Evolutionary conservation across 1,284 basidiomycete species (phyloP).

Genomic region (Mycena sp.): DNA sequence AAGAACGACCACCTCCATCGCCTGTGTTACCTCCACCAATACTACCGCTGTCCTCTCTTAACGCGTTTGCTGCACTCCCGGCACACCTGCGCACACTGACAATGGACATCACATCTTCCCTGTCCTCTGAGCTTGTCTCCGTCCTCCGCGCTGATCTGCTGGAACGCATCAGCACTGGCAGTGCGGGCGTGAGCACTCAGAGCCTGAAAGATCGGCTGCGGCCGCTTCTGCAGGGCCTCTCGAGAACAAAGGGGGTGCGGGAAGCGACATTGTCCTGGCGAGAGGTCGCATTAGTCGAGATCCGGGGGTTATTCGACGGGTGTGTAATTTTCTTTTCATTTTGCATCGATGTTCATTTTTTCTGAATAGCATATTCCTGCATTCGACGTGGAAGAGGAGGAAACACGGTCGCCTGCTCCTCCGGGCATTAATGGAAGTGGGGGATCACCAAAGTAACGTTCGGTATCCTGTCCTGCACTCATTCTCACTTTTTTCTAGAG

Average conservation of each 20-base stretch:
- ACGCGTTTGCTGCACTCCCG: constrained; percentile 78
- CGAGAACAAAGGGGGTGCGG: constrained; percentile 79
- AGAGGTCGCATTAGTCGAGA: constrained; percentile 74
- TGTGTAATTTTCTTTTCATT: constrained; percentile 42
- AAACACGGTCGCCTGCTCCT: constrained; percentile 40
- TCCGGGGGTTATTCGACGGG: constrained; percentile 71
- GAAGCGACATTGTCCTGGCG: constrained; percentile 81
- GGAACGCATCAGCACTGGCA: constrained; percentile 55
- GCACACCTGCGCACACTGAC: constrained; percentile 71
- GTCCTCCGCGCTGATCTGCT: constrained; percentile 77
- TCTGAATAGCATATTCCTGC: constrained; percentile 63
- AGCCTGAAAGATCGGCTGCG: constrained; percentile 68
- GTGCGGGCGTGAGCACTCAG: constrained; percentile 40
- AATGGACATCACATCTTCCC: constrained; percentile 76
- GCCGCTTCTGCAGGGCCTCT: constrained; percentile 80
- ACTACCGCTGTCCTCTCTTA: constrained; percentile 67
- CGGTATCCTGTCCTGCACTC: background rate
- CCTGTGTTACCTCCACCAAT: constrained; percentile 44
- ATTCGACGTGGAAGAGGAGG: constrained; percentile 60
- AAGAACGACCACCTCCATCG: constrained; percentile 39
- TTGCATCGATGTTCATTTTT: background rate
- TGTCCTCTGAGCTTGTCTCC: constrained; percentile 82
- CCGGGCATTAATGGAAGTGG: background rate
- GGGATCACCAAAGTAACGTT: constrained; percentile 15
- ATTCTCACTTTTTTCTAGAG: constrained; percentile 36